Percentiles rank a stretch among this genome's conserved stretches.
Conservation (phyloP, 495 filamentous ascomycete genomes). For the Clohesyomyces aquaticus region DNA sequence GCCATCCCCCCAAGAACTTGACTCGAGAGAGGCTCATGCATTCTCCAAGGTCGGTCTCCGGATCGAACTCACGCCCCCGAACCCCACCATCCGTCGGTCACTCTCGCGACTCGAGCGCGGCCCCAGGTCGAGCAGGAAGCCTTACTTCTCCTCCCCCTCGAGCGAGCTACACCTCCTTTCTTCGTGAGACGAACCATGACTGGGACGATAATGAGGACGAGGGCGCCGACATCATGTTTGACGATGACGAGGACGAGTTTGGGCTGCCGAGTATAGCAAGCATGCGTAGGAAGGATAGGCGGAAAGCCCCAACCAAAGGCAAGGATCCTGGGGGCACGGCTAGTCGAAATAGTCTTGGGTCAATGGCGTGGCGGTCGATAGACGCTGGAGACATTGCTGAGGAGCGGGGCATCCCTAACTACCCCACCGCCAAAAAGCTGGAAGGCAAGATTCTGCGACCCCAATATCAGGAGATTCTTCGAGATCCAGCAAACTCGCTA, state of each 20-base stretch:
- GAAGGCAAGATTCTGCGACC: conserved; percentile 95
- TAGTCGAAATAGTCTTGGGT: conserved; percentile 2
- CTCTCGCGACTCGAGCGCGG: conserved; percentile 54
- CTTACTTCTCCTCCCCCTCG: conserved; percentile 62
- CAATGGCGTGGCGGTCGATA: conserved; percentile 54
- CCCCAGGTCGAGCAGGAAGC: conserved; percentile 48
- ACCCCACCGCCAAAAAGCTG: conserved; percentile 81
- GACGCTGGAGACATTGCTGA: conserved; percentile 91
- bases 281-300: conserved; percentile 72
- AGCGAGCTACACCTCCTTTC: conserved; percentile 73
- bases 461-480: conserved; percentile 94
- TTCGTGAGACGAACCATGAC: conserved; percentile 73
- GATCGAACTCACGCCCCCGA: conserved; percentile 58
- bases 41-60: conserved; percentile 56
- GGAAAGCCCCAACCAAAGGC: conserved; percentile 51
- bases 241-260: conserved; percentile 92
- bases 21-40: neutral
- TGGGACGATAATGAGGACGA: conserved; percentile 70
- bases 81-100: conserved; percentile 62
- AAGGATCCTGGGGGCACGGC: conserved; percentile 55
- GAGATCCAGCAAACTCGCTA: conserved; percentile 92
- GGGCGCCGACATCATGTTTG: conserved; percentile 62
- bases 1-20: neutral
- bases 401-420: conserved; percentile 82
- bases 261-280: conserved; percentile 87